Evolutionary conservation across 352 stramenopile species (phyloP).

Genomic region (Globisporangium parvum): DNA sequence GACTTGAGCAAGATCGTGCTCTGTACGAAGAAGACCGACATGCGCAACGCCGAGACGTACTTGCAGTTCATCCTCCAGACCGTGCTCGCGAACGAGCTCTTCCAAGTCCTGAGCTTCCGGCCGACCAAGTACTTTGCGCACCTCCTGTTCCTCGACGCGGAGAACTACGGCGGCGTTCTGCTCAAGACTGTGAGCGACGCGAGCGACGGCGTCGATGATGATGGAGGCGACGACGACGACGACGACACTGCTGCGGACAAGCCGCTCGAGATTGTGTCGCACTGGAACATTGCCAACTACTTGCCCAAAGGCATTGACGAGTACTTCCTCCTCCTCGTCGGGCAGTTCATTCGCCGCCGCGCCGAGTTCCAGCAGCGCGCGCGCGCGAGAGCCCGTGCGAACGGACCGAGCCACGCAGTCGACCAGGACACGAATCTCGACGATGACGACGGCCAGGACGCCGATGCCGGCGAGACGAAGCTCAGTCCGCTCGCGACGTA

Average conservation of each 20-base stretch:
- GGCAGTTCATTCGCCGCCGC: conserved; percentile 78
- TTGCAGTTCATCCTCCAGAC: conserved; percentile 94
- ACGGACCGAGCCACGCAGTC: conserved; percentile 2
- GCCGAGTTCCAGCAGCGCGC: conserved; percentile 50
- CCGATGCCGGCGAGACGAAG: conserved; percentile 29
- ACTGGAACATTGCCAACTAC: conserved; percentile 89
- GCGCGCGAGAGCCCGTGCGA: conserved; percentile 6
- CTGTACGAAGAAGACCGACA: conserved; percentile 56
- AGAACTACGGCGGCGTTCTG: conserved; percentile 94
- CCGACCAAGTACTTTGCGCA: conserved; percentile 87
- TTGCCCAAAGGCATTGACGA: conserved; percentile 77
- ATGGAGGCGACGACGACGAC: conserved; percentile 23
- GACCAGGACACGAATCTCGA: conserved; percentile 14
- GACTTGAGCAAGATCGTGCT: conserved; percentile 74
- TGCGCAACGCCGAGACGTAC: conserved; percentile 91
- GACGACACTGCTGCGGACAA: conserved; percentile 27
- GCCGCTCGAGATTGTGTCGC: conserved; percentile 61
- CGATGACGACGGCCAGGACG: conserved; percentile 27
- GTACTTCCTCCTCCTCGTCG: conserved; percentile 88
- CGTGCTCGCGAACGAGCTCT: conserved; percentile 78
- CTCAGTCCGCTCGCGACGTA: conserved; percentile 58
- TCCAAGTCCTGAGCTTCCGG: conserved; percentile 74
- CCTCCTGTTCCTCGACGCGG: conserved; percentile 93
- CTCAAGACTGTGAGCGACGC: conserved; percentile 31
- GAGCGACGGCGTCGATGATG: conserved; percentile 17